Evolutionary conservation across 257 asterid species (phyloP), one percentile per base, ranked within the genome.

Genomic region (Hygrophila difformis): DNA sequence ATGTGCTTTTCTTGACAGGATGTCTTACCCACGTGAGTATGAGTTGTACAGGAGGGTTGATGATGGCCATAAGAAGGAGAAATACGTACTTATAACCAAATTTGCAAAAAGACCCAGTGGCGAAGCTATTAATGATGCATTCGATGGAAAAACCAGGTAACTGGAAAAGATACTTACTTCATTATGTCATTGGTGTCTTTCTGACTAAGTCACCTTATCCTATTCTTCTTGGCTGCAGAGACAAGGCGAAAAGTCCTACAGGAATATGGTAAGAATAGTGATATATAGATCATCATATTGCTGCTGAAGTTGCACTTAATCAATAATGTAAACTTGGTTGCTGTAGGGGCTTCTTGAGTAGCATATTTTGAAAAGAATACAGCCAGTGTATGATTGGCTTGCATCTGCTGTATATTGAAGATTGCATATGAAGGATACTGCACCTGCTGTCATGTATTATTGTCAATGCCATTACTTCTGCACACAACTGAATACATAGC

Each of bases 1-100:
- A 23, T 13, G 19, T 46, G 53, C 43, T 56, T 44, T 20, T 44
- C 22, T 44, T 61, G 35, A 55, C 65, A 88, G 97, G 82, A 81
- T 81, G 97, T 59, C 93, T 7, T 64, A 88, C 28, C 97, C 97
- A 4, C 64, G 79, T 14, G 75, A 64, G 39, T 84, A 88, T 24
- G 94, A 88, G 71, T 18, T 88, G 72, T 84, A 74, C 85, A 81
- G 73, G 79, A 84, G 97, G 68, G 73, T 81, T 1, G 96, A 81
- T 23, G 94, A 49, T 59, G 57, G 87, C 37, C 70, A 82, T 0
- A 73, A 82, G 60, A 75, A 75, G 78, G 97, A 88, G 78, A 88
- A 79, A 56, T 88, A 88, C 4, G 60, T 67, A 2, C 5, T 72
- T 44, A 51, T 88, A 68, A 31, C 83, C 26, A 71, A 70, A 49